These are phyloP conservation scores for Entonaema liquescens DNA, from an alignment of 495 filamentous ascomycete species.

Conservation along the genomic window DNA sequence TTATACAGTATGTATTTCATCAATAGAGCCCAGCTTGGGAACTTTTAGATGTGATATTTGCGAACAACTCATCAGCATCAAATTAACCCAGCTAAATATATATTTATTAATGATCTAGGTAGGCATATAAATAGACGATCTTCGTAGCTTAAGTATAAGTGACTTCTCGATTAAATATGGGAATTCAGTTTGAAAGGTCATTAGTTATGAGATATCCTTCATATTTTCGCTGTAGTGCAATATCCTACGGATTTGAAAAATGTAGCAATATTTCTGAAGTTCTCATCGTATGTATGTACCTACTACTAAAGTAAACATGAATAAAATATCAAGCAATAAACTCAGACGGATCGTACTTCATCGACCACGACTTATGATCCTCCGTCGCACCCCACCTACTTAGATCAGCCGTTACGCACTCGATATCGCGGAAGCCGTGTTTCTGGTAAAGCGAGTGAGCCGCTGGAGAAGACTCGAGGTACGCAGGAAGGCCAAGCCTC, in stretches of 20 bases:
- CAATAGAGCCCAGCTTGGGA: neutral
- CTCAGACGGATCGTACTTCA: constrained; percentile 25
- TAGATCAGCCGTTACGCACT: constrained; percentile 21
- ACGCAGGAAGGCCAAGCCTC: constrained; percentile 33
- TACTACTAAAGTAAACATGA: neutral
- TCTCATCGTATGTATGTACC: neutral
- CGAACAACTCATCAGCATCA: too few relatives aligned
- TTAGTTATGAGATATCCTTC: too few relatives aligned
- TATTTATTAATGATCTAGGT: too few relatives aligned
- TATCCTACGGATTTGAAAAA: neutral
- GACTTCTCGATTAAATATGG: too few relatives aligned
- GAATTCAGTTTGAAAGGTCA: too few relatives aligned
- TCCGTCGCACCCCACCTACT: constrained; percentile 28
- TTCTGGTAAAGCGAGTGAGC: constrained; percentile 44
- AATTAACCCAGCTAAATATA: too few relatives aligned
- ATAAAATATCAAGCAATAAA: neutral
- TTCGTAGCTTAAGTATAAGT: too few relatives aligned
- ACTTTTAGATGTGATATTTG: too few relatives aligned
- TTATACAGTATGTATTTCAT: neutral
- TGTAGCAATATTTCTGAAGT: neutral
- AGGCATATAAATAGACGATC: too few relatives aligned
- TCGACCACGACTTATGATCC: constrained; percentile 24
- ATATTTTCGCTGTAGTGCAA: neutral
- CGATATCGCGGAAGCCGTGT: constrained; percentile 45
- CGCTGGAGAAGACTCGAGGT: constrained; percentile 43